phyloP scores from a whole-genome alignment of 106 monocot genomes.

The Allium cepa region DNA sequence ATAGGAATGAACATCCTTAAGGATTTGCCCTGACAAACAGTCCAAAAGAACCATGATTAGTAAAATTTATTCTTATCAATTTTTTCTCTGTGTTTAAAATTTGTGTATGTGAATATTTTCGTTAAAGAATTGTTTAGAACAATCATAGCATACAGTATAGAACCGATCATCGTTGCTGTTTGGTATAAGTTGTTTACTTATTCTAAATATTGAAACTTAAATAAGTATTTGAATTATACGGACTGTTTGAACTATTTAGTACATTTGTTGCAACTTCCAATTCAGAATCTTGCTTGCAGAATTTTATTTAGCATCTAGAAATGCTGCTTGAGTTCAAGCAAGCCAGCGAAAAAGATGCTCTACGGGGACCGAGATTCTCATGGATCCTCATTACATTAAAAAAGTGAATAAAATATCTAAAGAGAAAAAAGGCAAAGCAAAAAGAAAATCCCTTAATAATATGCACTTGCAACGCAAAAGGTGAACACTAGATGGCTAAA shows the following conservation, averaged over 20 bases:
- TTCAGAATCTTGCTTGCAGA: not conserved
- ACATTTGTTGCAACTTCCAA: not conserved
- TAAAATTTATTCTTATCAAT: not conserved
- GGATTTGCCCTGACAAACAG: not conserved
- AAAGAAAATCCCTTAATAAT: not conserved
- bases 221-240: too few species aligned
- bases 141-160: not conserved
- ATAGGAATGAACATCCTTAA: not conserved
- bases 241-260: too few species aligned
- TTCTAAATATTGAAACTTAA: too few species aligned
- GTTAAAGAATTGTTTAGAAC: not conserved
- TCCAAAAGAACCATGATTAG: not conserved
- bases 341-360: not conserved
- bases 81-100: not conserved
- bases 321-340: not conserved
- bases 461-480: not conserved
- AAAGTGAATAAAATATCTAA: not conserved
- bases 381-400: not conserved
- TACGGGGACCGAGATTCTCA: not conserved
- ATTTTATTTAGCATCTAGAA: not conserved
- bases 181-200: too few species aligned
- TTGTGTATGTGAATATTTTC: slow-evolving; percentile 3
- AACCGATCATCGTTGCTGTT: not conserved
- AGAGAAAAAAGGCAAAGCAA: not conserved
- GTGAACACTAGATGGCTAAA: not conserved